Percentiles rank a stretch among this genome's conserved stretches.
Conservation (phyloP, 805 yeast species). For the Tetrapisispora namnaoensis region DNA sequence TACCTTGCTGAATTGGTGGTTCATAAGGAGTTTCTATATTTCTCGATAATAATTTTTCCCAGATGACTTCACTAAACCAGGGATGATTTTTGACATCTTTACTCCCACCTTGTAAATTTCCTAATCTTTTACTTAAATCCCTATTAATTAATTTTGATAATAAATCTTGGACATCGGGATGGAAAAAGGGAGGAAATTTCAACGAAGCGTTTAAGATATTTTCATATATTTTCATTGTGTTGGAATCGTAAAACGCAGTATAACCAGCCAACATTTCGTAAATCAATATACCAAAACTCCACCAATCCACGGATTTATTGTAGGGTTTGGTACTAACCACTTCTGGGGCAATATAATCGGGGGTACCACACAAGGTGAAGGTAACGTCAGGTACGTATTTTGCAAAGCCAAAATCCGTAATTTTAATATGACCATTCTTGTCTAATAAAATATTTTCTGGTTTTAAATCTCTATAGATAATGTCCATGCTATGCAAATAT, state of each 20-base stretch:
- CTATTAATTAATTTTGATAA: slow-evolving; percentile 63
- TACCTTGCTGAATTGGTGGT: slow-evolving; percentile 85
- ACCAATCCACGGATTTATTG: slow-evolving; percentile 92
- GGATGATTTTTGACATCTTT: slow-evolving; percentile 76
- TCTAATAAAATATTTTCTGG: slow-evolving; percentile 84
- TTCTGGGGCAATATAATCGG: slow-evolving; percentile 94
- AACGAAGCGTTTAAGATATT: slow-evolving; percentile 74
- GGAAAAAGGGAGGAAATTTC: slow-evolving; percentile 64
- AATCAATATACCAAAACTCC: slow-evolving; percentile 87
- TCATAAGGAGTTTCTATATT: slow-evolving; percentile 93
- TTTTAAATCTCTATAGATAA: slow-evolving; percentile 80
- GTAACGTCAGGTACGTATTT: slow-evolving; percentile 85
- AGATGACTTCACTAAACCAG: slow-evolving; percentile 86
- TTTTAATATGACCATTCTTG: slow-evolving; percentile 77
- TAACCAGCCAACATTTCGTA: slow-evolving; percentile 92
- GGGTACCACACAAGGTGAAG: slow-evolving; percentile 89
- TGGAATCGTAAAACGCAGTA: slow-evolving; percentile 86
- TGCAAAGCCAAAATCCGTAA: slow-evolving; percentile 90
- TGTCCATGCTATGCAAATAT: slow-evolving; percentile 72
- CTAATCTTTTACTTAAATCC: slow-evolving; percentile 73
- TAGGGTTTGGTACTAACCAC: slow-evolving; percentile 88
- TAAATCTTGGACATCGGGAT: slow-evolving; percentile 68
- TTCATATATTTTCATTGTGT: slow-evolving; percentile 90
- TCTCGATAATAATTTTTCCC: slow-evolving; percentile 77
- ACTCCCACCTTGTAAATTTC: slow-evolving; percentile 76